phyloP scores from a whole-genome alignment of 805 yeast genomes.

The Spathaspora passalidarum region DNA sequence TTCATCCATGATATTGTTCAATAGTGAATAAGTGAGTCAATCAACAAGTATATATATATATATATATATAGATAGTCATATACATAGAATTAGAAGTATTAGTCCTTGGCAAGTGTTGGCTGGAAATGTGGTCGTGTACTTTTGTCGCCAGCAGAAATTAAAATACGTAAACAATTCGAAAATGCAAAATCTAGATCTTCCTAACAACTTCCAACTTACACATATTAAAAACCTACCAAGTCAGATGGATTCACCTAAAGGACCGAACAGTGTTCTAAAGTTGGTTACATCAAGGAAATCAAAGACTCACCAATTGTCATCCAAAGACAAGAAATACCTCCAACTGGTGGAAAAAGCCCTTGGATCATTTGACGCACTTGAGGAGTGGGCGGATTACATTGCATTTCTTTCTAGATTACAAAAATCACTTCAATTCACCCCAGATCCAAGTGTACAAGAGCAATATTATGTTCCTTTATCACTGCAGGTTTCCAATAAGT shows the following conservation, averaged over 20 bases:
- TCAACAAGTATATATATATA: too few relatives aligned
- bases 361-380: slow-evolving; percentile 71
- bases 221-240: too few relatives aligned
- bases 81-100: too few relatives aligned
- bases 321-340: slow-evolving; percentile 58
- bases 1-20: slow-evolving; percentile 25
- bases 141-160: too few relatives aligned
- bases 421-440: slow-evolving; percentile 53
- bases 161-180: background rate
- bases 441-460: slow-evolving; percentile 24
- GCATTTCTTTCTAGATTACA: slow-evolving; percentile 78
- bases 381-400: slow-evolving; percentile 98
- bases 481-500: slow-evolving; percentile 60
- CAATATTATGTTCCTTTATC: slow-evolving; percentile 61
- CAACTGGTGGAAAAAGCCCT: slow-evolving; percentile 73
- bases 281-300: background rate
- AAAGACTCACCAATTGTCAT: slow-evolving; percentile 5
- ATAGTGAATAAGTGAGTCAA: background rate
- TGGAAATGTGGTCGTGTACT: too few relatives aligned
- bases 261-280: background rate
- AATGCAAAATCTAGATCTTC: too few relatives aligned
- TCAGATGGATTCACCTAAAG: background rate
- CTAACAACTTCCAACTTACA: too few relatives aligned
- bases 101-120: too few relatives aligned
- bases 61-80: too few relatives aligned